Conservation (phyloP, 306 rosid genomes). For the Senna tora region DNA sequence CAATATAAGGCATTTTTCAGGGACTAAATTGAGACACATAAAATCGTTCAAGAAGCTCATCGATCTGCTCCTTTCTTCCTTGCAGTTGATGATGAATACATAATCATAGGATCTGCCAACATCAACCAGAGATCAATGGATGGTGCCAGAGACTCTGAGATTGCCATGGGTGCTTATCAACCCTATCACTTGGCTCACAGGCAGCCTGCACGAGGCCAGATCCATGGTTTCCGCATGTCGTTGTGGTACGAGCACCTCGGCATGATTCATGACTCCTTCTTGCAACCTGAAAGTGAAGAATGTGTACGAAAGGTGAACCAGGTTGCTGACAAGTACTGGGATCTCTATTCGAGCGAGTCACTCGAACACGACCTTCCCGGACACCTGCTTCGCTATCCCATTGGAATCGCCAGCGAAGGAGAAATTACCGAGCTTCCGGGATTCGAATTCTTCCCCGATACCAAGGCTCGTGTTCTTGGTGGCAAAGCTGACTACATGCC, state of each 20-base stretch:
- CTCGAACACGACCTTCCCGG: slow-evolving; percentile 75
- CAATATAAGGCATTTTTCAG: no score
- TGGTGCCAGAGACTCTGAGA: slow-evolving; percentile 73
- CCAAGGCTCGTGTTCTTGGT: slow-evolving; percentile 70
- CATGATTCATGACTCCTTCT: slow-evolving; percentile 60
- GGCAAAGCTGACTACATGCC: slow-evolving; percentile 70
- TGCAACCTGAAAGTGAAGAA: slow-evolving; percentile 56
- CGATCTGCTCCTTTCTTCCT: not conserved
- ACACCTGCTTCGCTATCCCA: slow-evolving; percentile 71
- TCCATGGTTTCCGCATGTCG: slow-evolving; percentile 73
- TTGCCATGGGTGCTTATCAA: slow-evolving; percentile 77
- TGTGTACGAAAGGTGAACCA: slow-evolving; percentile 62
- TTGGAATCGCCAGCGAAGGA: slow-evolving; percentile 57
- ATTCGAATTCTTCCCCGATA: slow-evolving; percentile 69
- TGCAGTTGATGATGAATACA: slow-evolving; percentile 79
- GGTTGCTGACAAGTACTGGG: slow-evolving; percentile 77
- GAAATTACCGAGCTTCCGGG: slow-evolving; percentile 59
- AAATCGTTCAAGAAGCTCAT: no score
- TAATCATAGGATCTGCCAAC: slow-evolving; percentile 78
- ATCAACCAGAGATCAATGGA: slow-evolving; percentile 87
- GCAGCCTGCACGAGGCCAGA: slow-evolving; percentile 68
- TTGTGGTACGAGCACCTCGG: slow-evolving; percentile 82
- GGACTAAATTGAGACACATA: no score
- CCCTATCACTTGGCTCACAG: slow-evolving; percentile 58
- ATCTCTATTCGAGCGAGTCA: slow-evolving; percentile 57